Base-by-base conservation (phyloP, 2,329 filamentous ascomycete genomes). In the Monosporascus sp. region DNA sequence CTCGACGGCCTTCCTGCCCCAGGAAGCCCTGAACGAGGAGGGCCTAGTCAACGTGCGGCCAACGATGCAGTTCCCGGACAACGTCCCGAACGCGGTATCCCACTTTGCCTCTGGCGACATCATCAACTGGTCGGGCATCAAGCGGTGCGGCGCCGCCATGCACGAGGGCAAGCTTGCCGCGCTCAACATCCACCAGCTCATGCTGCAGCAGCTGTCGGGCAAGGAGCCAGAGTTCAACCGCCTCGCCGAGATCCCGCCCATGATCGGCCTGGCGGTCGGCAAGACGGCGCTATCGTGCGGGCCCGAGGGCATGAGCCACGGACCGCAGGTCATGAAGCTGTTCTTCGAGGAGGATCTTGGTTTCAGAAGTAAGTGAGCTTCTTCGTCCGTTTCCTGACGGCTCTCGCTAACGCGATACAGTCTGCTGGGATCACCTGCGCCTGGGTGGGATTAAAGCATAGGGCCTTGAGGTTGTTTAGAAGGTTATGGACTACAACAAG, bases 131-230 rank as follows among this genome's bases (percentile, higher is more conserved):
- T 80, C 85, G 0, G 88, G 88, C 44, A 90, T 93, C 72, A 92
- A 90, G 74, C 85, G 89, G 45, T 89, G 85, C 61, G 88, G 89
- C 24, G 81, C 77, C 17, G 89, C 89, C 37, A 89, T 92, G 79
- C 81, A 88, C 63, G 84, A 85, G 75, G 89, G 88, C 38, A 81
- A 84, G 62, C 76, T 79, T 55, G 80, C 81, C 3, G 87, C 83
- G 6, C 70, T 78, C 50, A 92, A 92, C 65, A 79, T 88, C 51
- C 80, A 88, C 70, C 80, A 87, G 69, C 71, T 76, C 24, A 82
- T 88, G 64, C 66, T 82, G 45, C 63, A 72, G 50, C 66, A 74
- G 49, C 59, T 71, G 24, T 66, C 70, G 0, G 69, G 64, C 24
- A 66, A 61, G 18, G 63, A 65, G 38, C 76, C 82, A 3, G 67